Evolutionary conservation across 768 basidiomycete genomes (phyloP).

Genomic region (Panaeolus cyanescens): DNA sequence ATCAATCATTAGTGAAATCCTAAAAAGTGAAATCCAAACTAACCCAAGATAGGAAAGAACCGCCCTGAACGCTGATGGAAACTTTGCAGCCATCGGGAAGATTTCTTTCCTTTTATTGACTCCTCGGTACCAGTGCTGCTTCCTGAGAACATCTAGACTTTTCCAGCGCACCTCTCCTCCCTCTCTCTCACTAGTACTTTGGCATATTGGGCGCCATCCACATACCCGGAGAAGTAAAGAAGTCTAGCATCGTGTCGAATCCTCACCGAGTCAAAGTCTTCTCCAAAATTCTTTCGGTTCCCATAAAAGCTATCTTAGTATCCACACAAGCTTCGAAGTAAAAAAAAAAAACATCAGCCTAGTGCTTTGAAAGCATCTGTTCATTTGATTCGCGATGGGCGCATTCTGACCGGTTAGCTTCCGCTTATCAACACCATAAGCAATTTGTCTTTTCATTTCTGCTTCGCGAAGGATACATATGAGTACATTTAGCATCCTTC

Average conservation of each 20-base stretch:
- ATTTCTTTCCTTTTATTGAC: slow-evolving; percentile 27
- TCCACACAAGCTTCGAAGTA: neutral
- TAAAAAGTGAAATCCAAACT: slow-evolving; percentile 6
- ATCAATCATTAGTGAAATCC: slow-evolving; percentile 13
- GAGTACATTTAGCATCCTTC: neutral
- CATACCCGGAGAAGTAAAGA: neutral
- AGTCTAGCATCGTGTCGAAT: neutral
- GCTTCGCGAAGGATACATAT: neutral
- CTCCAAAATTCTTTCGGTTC: neutral
- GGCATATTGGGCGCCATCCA: neutral
- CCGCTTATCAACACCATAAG: neutral
- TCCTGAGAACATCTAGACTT: slow-evolving; percentile 11
- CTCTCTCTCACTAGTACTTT: neutral
- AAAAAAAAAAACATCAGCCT: neutral
- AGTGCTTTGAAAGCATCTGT: neutral
- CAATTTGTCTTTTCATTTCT: neutral
- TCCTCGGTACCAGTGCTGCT: slow-evolving; percentile 11
- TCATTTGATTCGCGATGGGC: slow-evolving; percentile 2
- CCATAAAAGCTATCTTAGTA: too few relatives aligned
- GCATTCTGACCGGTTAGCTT: slow-evolving; percentile 1
- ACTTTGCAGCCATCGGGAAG: slow-evolving; percentile 30
- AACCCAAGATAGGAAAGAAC: neutral
- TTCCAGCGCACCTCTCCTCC: slow-evolving; percentile 2
- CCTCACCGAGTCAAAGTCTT: neutral
- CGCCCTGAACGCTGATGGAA: slow-evolving; percentile 22